Conservation (phyloP, 345 rosid species). For the Mallotus nudiflorus region DNA sequence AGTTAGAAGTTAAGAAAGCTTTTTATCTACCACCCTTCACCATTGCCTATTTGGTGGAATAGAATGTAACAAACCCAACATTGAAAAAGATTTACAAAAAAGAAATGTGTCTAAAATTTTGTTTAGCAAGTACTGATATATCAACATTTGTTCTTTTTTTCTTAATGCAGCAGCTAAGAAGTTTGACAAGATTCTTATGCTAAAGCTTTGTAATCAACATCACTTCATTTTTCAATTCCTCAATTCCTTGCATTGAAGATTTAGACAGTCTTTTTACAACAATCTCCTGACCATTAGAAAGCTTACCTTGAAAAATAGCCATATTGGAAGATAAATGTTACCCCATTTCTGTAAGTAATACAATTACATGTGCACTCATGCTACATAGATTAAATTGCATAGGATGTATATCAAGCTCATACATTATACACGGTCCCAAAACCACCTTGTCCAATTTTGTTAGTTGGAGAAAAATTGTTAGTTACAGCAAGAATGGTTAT, state of each 20-base stretch:
- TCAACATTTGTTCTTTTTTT: constrained; percentile 65
- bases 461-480: constrained; percentile 18
- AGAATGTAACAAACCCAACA: too few species aligned
- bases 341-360: too few species aligned
- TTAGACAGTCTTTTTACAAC: constrained; percentile 13
- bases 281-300: constrained; percentile 6
- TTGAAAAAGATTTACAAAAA: constrained; percentile 48
- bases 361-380: not conserved
- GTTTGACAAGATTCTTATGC: constrained; percentile 16
- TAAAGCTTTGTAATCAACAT: constrained; percentile 19
- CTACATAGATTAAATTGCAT: too few species aligned
- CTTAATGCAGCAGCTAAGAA: constrained; percentile 36
- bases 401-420: not conserved
- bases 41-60: too few species aligned
- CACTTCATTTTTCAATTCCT: constrained; percentile 19
- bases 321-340: not conserved
- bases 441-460: constrained; percentile 41
- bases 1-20: too few species aligned
- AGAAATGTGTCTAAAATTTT: constrained; percentile 65
- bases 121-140: constrained; percentile 74
- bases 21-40: too few species aligned
- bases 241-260: constrained; percentile 9
- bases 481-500: constrained; percentile 27
- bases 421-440: constrained; percentile 47
- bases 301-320: constrained; percentile 18